These are phyloP conservation scores for Debaryomyces sp. DNA, from an alignment of 1,139 yeast genomes.

Conservation along the genomic window DNA sequence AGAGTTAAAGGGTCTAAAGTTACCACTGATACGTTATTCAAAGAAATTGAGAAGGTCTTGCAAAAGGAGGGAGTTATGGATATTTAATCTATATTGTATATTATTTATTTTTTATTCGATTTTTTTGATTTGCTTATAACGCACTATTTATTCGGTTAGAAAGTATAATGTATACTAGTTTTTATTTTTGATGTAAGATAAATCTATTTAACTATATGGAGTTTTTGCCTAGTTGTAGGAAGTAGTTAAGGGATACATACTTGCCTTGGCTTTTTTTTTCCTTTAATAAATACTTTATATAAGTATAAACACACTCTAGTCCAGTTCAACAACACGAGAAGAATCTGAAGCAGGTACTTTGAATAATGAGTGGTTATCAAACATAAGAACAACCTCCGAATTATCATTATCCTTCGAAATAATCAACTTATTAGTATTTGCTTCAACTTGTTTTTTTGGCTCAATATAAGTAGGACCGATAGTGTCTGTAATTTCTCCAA, in stretches of 20 bases:
- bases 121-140: slow-evolving; percentile 4
- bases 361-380: not conserved
- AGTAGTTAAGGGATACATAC: slow-evolving; percentile 7
- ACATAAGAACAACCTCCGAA: slow-evolving; percentile 1
- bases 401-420: not conserved
- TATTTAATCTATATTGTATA: slow-evolving; percentile 10
- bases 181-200: not conserved
- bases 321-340: not conserved
- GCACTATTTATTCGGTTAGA: slow-evolving; percentile 4
- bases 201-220: not conserved
- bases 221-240: not conserved
- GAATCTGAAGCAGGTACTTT: not conserved
- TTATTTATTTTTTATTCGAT: slow-evolving; percentile 6
- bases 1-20: slow-evolving; percentile 48
- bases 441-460: slow-evolving; percentile 4
- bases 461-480: slow-evolving; percentile 51
- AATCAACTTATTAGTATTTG: not conserved
- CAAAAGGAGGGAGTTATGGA: slow-evolving; percentile 51
- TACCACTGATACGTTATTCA: slow-evolving; percentile 47
- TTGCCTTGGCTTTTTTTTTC: slow-evolving; percentile 1
- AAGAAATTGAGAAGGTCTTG: slow-evolving; percentile 50
- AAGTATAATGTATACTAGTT: not conserved
- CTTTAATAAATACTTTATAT: not conserved
- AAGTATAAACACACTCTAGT: not conserved
- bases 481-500: slow-evolving; percentile 54